phyloP scores from a whole-genome alignment of 495 filamentous ascomycete genomes.

The Lophium mytilinum region DNA sequence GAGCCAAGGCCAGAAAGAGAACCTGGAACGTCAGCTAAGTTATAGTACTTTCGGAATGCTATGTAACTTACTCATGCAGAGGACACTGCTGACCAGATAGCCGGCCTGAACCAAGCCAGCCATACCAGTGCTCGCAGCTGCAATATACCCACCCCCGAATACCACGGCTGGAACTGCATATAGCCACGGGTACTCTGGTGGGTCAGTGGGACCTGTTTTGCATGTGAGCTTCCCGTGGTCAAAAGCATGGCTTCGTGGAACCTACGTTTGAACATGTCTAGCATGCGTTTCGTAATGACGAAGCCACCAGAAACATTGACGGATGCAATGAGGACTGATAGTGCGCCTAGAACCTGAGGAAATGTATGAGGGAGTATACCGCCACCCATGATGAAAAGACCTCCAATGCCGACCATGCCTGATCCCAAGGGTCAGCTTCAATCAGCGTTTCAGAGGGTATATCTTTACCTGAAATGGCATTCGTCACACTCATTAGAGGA shows the following conservation, averaged over 20 bases:
- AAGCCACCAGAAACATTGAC: conserved; percentile 78
- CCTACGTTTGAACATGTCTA: conserved; percentile 73
- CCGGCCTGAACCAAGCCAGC: conserved; percentile 74
- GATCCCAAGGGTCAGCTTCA: neutral
- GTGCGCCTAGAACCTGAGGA: conserved; percentile 67
- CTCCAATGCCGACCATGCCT: conserved; percentile 66
- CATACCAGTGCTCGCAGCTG: conserved; percentile 66
- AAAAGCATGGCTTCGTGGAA: conserved; percentile 10
- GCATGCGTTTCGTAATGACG: conserved; percentile 78
- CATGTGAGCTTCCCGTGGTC: neutral
- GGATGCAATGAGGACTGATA: conserved; percentile 70
- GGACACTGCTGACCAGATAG: conserved; percentile 67
- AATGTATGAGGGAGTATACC: conserved; percentile 63
- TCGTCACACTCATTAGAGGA: conserved; percentile 78
- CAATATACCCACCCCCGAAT: conserved; percentile 69
- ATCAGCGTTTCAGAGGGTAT: neutral
- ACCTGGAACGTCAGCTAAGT: conserved; percentile 22
- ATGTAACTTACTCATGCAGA: conserved; percentile 48
- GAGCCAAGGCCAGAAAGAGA: conserved; percentile 67
- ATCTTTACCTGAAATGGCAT: conserved; percentile 65
- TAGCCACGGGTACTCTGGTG: conserved; percentile 74
- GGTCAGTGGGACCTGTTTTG: conserved; percentile 55
- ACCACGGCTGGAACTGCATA: conserved; percentile 65
- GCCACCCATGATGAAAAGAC: conserved; percentile 73
- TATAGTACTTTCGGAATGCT: neutral